Evolutionary conservation across 192 early-diverging fungal genomes (phyloP).

Genomic region (Gonapodya prolifera): DNA sequence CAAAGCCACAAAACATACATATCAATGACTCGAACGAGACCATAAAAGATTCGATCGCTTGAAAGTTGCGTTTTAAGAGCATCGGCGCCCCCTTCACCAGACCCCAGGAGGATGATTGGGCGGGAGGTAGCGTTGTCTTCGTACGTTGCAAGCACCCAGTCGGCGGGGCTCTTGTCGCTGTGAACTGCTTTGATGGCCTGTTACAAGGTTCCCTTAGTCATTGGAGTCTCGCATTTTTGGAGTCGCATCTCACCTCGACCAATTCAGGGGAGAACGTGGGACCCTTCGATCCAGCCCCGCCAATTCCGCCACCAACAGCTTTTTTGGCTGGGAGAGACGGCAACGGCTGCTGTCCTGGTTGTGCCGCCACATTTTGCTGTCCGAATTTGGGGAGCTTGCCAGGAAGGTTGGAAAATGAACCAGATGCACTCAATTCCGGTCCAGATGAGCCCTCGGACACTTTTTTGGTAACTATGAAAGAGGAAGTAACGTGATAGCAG

Average conservation of each 20-base stretch:
- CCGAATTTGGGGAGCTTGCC: neutral
- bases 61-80: conserved; percentile 17
- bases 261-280: conserved; percentile 14
- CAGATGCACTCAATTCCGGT: neutral
- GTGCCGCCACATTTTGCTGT: neutral
- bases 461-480: neutral
- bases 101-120: conserved; percentile 17
- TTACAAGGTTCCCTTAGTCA: too few relatives aligned
- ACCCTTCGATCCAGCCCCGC: neutral
- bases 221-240: neutral
- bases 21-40: conserved; percentile 17
- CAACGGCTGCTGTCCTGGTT: neutral
- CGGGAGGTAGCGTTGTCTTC: conserved; percentile 17
- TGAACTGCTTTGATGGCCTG: conserved; percentile 16
- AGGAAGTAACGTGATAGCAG: neutral
- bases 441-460: neutral
- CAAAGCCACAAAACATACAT: neutral
- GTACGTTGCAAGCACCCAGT: conserved; percentile 23
- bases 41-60: conserved; percentile 16
- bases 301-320: neutral
- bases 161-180: conserved; percentile 22
- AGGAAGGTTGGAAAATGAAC: neutral
- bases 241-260: conserved; percentile 6
- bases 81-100: conserved; percentile 15
- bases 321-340: neutral